Evolutionary conservation across 768 basidiomycete species (phyloP), one percentile per base, ranked within the genome.

Genomic region (Tylopilus vinaceipallidus): DNA sequence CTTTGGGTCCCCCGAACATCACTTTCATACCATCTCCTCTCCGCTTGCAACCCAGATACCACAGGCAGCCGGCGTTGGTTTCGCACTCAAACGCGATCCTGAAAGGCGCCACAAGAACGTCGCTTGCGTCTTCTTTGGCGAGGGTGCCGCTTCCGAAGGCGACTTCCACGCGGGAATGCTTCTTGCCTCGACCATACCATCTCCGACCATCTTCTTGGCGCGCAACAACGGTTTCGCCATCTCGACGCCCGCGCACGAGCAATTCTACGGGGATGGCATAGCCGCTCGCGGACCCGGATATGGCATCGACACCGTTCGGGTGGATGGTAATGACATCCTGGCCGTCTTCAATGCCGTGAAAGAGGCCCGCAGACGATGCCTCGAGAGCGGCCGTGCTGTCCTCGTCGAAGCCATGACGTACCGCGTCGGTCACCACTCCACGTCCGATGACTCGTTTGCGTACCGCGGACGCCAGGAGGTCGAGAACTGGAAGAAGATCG

Each of bases 201-300:
- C 83, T 2, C 88, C 88, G 3, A 82, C 83, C 4, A 66, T 91
- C 16, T 92, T 80, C 68, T 78, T 91, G 50, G 85, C 80, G 12
- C 80, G 87, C 29, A 88, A 88, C 58, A 95, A 95, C 59, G 92
- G 93, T 4, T 97, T 97, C 60, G 94, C 94, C 26, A 98, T 98
- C 64, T 94, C 91, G 41, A 97, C 94, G 4, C 94, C 94, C 0
- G 81, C 86, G 13, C 76, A 82, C 1, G 91, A 97, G 67, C 94
- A 97, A 61, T 98, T 82, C 65, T 79, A 87, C 52, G 95, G 94
- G 1, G 95, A 97, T 65, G 94, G 95, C 10, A 93, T 98, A 57
- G 93, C 92, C 3, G 80, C 87, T 22, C 82, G 95, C 20, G 94
- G 95, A 1, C 89, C 94, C 1, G 94, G 64, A 9, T 98, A 97